Base-by-base conservation (phyloP, 1,139 yeast species). In the Debaryomyces robertsiae region DNA sequence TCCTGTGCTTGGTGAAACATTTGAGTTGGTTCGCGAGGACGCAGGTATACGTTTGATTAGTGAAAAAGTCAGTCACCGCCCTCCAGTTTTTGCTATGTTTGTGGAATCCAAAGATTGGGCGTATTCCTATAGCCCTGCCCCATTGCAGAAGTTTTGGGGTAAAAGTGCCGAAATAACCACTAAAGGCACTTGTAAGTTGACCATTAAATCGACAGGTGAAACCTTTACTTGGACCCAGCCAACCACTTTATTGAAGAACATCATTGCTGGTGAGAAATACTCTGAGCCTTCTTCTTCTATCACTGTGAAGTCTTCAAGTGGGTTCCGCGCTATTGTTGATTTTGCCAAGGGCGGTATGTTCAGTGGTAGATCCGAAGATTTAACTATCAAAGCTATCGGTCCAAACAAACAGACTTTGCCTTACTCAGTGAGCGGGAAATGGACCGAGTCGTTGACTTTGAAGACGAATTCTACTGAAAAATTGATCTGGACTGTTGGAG, bases 111-210 rank as follows among this genome's bases (percentile, higher is more conserved):
- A 67, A 9, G 65, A 74, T 23, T 93, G 98, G 98, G 78, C 79
- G n/a, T 68, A 89, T 38, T 75, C 77, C 34, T 88, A 82, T 58
- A 76, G 86, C 9, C 81, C 94, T 2, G 73, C 82, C 24, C 98
- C 98, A 0, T 77, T 80, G 23, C 97, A 91, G 54, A 90, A 89
- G 60, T 89, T 88, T 54, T 93, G 97, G 95, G 98, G 98, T 39
- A 93, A 93, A 63, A 84, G 90, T 31, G 81, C 89, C 10, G 98
- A 93, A 60, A 70, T 93, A 44, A 77, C 78, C 36, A 88, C 89
- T 47, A 80, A 77, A 39, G 98, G 98, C 30, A 67, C 67, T 10
- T 68, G 84, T 4, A 75, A 75, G 36, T 68, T 90, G 38, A 70
- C 73, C 1, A 69, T 82, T 35, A 79, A 75, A 55, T 45, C 64